These are phyloP conservation scores for Fusarium gaditjirri DNA, from an alignment of 2,329 filamentous ascomycete genomes.

Conservation along the genomic window DNA sequence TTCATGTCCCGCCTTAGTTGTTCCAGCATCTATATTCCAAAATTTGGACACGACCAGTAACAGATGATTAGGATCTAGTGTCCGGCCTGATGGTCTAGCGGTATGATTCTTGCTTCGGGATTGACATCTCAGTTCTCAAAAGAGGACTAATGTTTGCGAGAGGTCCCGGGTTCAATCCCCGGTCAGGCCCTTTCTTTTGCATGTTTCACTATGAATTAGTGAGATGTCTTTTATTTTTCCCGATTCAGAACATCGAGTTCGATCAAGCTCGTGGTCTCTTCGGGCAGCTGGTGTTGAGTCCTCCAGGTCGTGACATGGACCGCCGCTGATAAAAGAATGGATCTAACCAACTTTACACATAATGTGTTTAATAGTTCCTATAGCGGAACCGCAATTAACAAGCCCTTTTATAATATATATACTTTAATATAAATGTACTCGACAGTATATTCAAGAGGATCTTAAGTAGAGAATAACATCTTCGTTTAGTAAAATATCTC, in stretches of 20 bases:
- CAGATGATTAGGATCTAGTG: conserved; percentile 23
- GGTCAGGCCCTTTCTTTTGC: conserved; percentile 51
- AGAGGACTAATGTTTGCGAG: conserved; percentile 48
- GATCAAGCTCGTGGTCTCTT: not conserved
- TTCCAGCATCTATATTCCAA: rapidly evolving
- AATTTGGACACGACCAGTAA: rapidly evolving
- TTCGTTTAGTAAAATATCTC: too few relatives aligned
- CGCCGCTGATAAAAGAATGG: not conserved
- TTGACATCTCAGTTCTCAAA: conserved; percentile 21
- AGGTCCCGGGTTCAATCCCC: conserved; percentile 60
- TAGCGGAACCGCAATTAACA: rapidly evolving
- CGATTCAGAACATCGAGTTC: not conserved
- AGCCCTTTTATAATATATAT: too few relatives aligned
- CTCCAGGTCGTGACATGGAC: not conserved
- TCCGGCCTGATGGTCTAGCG: conserved; percentile 33
- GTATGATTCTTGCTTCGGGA: conserved; percentile 37
- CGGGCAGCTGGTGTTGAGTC: not conserved
- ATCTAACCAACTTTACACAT: too few relatives aligned
- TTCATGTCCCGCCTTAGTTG: rapidly evolving
- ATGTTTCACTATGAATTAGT: rapidly evolving
- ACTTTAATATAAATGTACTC: rapidly evolving
- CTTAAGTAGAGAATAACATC: not conserved
- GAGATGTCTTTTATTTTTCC: not conserved
- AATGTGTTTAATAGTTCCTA: too few relatives aligned
- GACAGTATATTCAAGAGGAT: too few relatives aligned